A percentile compares a stretch with the other conserved stretches of the same genome.
These are phyloP conservation scores for Globisporangium carolinianum DNA, from an alignment of 352 stramenopile species.

Conservation along the genomic window DNA sequence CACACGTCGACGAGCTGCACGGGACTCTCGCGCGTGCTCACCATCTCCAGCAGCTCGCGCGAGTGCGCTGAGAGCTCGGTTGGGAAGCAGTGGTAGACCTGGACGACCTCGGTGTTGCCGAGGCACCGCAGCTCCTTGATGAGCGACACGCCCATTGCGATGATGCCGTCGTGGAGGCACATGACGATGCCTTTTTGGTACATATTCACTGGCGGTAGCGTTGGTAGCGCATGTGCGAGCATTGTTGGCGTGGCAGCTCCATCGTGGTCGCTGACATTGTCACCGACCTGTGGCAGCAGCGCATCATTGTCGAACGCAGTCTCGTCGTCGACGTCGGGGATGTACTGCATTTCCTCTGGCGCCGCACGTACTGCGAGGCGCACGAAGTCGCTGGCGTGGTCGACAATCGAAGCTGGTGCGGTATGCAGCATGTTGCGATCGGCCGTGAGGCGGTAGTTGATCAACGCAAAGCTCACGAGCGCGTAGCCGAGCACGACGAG, in stretches of 20 bases:
- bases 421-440: constrained; percentile 1
- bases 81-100: constrained; percentile 46
- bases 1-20: constrained; percentile 45
- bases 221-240: background rate
- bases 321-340: background rate
- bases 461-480: constrained; percentile 9
- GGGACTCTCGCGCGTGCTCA: constrained; percentile 19
- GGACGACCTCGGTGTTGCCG: constrained; percentile 39
- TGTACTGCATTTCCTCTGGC: constrained; percentile 1
- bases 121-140: constrained; percentile 45
- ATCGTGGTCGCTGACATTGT: background rate
- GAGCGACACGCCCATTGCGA: constrained; percentile 35
- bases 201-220: background rate
- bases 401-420: background rate
- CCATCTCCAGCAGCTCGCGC: constrained; percentile 25
- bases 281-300: background rate
- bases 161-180: constrained; percentile 32
- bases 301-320: background rate
- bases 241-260: background rate
- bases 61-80: constrained; percentile 30
- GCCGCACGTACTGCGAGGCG: constrained; percentile 3
- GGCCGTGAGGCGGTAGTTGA: constrained; percentile 7
- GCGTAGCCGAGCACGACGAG: constrained; percentile 10
- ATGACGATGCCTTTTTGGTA: constrained; percentile 24
- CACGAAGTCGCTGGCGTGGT: constrained; percentile 8